A percentile compares a stretch with the other conserved stretches of the same genome.
Evolutionary conservation across 78 protist genomes (phyloP).

Genomic region (Chrysochromulina tobinii): DNA sequence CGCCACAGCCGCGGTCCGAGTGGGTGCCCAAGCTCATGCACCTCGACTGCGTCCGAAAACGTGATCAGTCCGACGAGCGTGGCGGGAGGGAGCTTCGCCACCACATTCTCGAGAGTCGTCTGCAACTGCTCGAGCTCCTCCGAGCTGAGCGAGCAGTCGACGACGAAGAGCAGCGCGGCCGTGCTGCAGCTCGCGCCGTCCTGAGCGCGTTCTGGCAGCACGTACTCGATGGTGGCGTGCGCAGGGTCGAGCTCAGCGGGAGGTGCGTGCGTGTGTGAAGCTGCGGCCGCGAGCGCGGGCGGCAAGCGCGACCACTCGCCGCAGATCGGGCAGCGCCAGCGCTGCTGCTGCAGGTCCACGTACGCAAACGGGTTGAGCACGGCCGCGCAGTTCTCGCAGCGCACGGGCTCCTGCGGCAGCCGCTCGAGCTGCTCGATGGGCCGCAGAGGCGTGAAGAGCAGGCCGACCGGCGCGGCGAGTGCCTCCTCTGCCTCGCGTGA

Average conservation of each 20-base stretch:
- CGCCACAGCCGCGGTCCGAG: not conserved
- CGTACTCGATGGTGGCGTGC: not conserved
- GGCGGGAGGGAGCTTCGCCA: not conserved
- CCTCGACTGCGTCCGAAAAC: not conserved
- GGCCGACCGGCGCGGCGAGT: not conserved
- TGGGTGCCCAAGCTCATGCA: not conserved
- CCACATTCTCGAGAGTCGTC: not conserved
- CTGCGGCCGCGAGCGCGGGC: not conserved
- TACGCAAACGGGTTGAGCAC: not conserved
- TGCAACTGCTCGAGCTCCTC: not conserved
- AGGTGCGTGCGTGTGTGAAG: not conserved
- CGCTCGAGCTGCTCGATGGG: not conserved
- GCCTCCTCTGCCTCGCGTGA: not conserved
- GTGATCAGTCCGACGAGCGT: not conserved
- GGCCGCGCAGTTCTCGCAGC: not conserved
- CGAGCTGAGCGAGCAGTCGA: not conserved
- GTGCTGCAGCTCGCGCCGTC: not conserved
- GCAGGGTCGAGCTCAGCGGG: not conserved
- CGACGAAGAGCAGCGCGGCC: not conserved
- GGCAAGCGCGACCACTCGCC: not conserved
- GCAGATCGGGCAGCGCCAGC: slow-evolving; percentile 1
- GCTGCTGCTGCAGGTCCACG: not conserved
- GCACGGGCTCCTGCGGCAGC: not conserved
- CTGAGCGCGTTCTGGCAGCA: too few species aligned
- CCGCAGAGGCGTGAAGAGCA: not conserved